Evolutionary conservation across 805 yeast species (phyloP).

Genomic region (Saccharomycopsis javanensis): DNA sequence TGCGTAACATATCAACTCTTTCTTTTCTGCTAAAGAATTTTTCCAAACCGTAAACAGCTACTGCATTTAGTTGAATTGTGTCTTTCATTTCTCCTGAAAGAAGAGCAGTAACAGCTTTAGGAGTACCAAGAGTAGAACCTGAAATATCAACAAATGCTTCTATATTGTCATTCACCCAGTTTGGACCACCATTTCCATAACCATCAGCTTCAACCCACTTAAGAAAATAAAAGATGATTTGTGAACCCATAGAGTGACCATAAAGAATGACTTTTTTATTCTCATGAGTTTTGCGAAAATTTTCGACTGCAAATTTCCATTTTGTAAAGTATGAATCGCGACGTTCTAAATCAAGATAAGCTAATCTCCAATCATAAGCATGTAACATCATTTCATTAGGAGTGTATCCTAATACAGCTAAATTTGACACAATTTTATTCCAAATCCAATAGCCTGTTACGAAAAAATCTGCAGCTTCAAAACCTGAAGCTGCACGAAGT

Average conservation of each 20-base stretch:
- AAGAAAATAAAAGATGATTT: slow-evolving; percentile 75
- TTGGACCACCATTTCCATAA: slow-evolving; percentile 85
- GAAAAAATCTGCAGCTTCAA: slow-evolving; percentile 94
- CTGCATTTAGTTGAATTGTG: slow-evolving; percentile 84
- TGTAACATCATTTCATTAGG: slow-evolving; percentile 87
- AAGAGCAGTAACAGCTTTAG: slow-evolving; percentile 84
- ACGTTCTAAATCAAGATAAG: slow-evolving; percentile 77
- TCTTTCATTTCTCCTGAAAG: slow-evolving; percentile 98
- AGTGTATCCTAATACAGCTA: slow-evolving; percentile 90
- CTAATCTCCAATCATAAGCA: slow-evolving; percentile 92
- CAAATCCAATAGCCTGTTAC: slow-evolving; percentile 98
- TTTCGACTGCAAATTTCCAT: slow-evolving; percentile 65
- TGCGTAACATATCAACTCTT: slow-evolving; percentile 71
- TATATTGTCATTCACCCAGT: slow-evolving; percentile 81
- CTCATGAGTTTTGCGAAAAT: slow-evolving; percentile 33
- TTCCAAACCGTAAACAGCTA: slow-evolving; percentile 91
- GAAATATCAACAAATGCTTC: slow-evolving; percentile 79
- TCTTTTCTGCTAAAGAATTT: slow-evolving; percentile 86
- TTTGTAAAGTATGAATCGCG: slow-evolving; percentile 81
- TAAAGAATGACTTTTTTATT: slow-evolving; percentile 61
- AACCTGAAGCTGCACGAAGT: slow-evolving; percentile 88
- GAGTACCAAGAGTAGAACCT: slow-evolving; percentile 89
- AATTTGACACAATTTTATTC: slow-evolving; percentile 89
- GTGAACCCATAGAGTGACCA: slow-evolving; percentile 97
- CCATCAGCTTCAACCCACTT: slow-evolving; percentile 97